These are phyloP conservation scores for Alternaria triticimaculans DNA, from an alignment of 2,329 filamentous ascomycete species.

Conservation along the genomic window DNA sequence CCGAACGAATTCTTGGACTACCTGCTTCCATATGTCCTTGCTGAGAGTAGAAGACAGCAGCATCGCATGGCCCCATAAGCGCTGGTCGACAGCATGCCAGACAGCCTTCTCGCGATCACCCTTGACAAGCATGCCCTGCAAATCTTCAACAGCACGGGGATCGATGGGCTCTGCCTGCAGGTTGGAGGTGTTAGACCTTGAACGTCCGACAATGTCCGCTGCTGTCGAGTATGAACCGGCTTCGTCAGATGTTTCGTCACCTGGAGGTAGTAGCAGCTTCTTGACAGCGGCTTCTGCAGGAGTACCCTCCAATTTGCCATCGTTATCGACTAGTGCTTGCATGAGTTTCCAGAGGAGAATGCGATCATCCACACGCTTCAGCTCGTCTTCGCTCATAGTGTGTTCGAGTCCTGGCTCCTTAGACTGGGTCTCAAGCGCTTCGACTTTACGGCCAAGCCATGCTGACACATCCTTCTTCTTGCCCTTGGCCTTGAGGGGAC, in stretches of 20 bases:
- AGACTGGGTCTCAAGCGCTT: slow-evolving; percentile 67
- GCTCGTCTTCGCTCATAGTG: slow-evolving; percentile 61
- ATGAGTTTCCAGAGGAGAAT: slow-evolving; percentile 87
- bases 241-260: slow-evolving; percentile 24
- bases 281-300: slow-evolving; percentile 77
- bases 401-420: slow-evolving; percentile 56
- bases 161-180: slow-evolving; percentile 70
- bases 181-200: slow-evolving; percentile 38
- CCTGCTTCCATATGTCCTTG: slow-evolving; percentile 80
- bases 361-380: slow-evolving; percentile 79
- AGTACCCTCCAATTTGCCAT: slow-evolving; percentile 78
- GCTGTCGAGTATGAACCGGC: slow-evolving; percentile 40
- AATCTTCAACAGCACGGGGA: slow-evolving; percentile 69
- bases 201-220: slow-evolving; percentile 47
- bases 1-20: slow-evolving; percentile 92
- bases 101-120: slow-evolving; percentile 91
- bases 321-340: slow-evolving; percentile 80
- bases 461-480: slow-evolving; percentile 92
- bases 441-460: slow-evolving; percentile 82
- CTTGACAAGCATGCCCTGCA: slow-evolving; percentile 75
- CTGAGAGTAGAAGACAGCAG: slow-evolving; percentile 84
- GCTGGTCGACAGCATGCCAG: slow-evolving; percentile 90
- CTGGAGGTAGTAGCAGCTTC: slow-evolving; percentile 71
- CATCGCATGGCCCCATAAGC: slow-evolving; percentile 96
- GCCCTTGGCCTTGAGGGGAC: slow-evolving; percentile 83